phyloP scores from a whole-genome alignment of 495 filamentous ascomycete species.

The Aspergillus avenaceus region DNA sequence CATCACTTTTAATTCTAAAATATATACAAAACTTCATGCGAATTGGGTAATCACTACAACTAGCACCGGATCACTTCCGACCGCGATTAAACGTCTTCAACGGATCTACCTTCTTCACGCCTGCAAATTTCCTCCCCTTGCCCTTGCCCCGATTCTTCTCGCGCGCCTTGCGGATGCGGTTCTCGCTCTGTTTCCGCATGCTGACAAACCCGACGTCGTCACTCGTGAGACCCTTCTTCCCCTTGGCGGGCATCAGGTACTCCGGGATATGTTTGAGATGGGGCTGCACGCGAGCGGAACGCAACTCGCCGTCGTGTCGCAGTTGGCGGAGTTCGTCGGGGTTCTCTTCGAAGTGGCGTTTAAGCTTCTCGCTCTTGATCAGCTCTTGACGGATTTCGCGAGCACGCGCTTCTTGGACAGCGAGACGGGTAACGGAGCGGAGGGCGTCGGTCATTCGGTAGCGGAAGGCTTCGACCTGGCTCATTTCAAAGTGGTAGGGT shows the following conservation, averaged over 20 bases:
- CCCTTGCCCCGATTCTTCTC: conserved; percentile 53
- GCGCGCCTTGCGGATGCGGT: conserved; percentile 70
- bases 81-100: conserved; percentile 78
- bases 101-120: conserved; percentile 64
- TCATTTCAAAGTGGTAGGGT: conserved; percentile 92
- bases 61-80: conserved; percentile 31
- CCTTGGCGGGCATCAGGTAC: conserved; percentile 82
- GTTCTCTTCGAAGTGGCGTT: conserved; percentile 96
- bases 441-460: conserved; percentile 93
- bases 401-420: conserved; percentile 83
- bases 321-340: conserved; percentile 81
- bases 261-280: conserved; percentile 96
- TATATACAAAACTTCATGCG: no score
- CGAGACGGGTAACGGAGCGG: conserved; percentile 72
- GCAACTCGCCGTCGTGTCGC: conserved; percentile 84
- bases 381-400: conserved; percentile 85
- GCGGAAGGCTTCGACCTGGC: conserved; percentile 84
- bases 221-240: conserved; percentile 59
- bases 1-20: no score
- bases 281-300: conserved; percentile 71
- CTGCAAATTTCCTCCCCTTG: conserved; percentile 46
- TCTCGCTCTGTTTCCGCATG: conserved; percentile 67
- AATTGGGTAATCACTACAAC: no score
- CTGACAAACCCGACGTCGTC: conserved; percentile 69
- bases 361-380: conserved; percentile 86